A percentile compares a stretch with the other conserved stretches of the same genome.
phyloP scores from a whole-genome alignment of 169 alveolate species.

The Theileria sp. region DNA sequence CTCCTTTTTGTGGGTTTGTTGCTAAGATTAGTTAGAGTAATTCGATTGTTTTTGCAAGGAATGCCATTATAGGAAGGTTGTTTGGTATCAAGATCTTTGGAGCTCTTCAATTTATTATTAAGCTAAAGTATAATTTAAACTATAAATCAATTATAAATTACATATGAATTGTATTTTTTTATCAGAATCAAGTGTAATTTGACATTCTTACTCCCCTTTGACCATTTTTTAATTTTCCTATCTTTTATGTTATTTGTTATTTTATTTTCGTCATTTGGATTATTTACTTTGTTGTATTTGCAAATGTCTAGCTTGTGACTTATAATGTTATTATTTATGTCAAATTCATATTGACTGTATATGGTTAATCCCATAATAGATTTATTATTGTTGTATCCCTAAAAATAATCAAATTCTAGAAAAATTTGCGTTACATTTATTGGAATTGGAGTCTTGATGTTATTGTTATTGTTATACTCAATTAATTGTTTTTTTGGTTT shows the following conservation, averaged over 20 bases:
- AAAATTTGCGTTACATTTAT: neutral
- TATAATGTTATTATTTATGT: constrained; percentile 34
- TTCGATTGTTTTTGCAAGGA: neutral
- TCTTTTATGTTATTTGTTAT: neutral
- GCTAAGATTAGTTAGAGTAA: neutral
- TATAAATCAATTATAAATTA: neutral
- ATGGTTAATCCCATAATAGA: constrained; percentile 58
- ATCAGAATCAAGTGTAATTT: neutral
- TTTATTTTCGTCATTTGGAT: neutral
- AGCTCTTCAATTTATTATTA: neutral
- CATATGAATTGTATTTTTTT: neutral
- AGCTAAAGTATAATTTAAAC: neutral
- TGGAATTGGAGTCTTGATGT: constrained; percentile 54
- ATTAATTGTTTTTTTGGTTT: neutral
- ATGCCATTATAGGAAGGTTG: neutral
- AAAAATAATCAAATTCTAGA: neutral
- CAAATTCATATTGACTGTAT: constrained; percentile 64
- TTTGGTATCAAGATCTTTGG: neutral
- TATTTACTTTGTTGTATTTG: constrained; percentile 15
- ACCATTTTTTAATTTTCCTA: neutral
- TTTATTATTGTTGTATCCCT: constrained; percentile 44
- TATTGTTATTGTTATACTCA: neutral
- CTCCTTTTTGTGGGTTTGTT: neutral
- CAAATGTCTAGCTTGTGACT: constrained; percentile 35
- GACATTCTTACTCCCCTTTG: neutral